Base-by-base conservation (phyloP, 1,284 basidiomycete genomes). In the Apiotrichum domesticum region DNA sequence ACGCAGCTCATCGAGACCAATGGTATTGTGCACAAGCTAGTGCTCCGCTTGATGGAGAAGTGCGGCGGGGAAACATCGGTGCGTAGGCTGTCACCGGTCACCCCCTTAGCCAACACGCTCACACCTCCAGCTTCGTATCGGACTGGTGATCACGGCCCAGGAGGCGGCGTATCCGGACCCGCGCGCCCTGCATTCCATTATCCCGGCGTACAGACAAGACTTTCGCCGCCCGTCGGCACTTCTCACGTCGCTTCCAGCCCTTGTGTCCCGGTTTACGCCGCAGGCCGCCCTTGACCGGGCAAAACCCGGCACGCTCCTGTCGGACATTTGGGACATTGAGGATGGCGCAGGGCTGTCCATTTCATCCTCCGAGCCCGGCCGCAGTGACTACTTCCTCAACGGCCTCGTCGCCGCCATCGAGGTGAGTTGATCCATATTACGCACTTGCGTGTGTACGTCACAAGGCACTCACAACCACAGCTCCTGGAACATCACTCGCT, bases 1-100 rank as follows among this genome's bases (percentile, higher is more conserved):
- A 39, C 49, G 35, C 60, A 66, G 57, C 67, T 75, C 44, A 66
- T 71, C 50, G 66, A 70, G 46, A 46, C 62, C 11, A 66, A 71
- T 46, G 73, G 73, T 33, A 57, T 69, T 14, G 66, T 75, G 4
- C 69, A 73, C 51, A 66, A 67, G 45, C 59, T 75, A 29, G 65
- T 72, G 9, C 67, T 71, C 56, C 58, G 73, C 9, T 54, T 75
- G n/a, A 65, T 71, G 64, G 72, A 73, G 54, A 75, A 73, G 59
- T 66, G 66, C 57, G 66, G 66, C 5, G 62, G 61, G 9, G 70
- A 71, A 34, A 58, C 61, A 8, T 52, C 67, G 42, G 73, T 75
- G 52, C 41, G 70, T 54, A 14, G 41, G 5, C 9, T 33, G 8
- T n/a, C n/a, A n/a, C n/a, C n/a, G n/a, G n/a, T 42, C 6, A 29